Conservation (phyloP, 257 asterid species). For the Nyctanthes arbortristis region DNA sequence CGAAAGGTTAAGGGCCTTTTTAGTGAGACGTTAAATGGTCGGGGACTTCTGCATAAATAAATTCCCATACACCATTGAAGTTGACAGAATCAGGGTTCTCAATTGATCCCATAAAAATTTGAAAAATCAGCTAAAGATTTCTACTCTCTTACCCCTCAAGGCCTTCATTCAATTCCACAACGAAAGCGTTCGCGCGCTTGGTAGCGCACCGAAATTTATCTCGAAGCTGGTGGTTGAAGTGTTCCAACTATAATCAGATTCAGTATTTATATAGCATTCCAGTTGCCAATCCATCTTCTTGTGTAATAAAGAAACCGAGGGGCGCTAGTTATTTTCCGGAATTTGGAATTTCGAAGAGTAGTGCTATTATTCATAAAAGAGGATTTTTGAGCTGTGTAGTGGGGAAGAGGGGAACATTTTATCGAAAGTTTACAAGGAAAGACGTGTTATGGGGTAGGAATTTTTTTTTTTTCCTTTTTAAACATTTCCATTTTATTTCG, state of each 20-base stretch:
- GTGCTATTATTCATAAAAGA: constrained; percentile 37
- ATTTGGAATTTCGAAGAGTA: constrained; percentile 23
- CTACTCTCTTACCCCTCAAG: constrained; percentile 22
- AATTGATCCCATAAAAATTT: neutral
- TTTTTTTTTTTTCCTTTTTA: too few species aligned
- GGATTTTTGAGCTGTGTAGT: too few species aligned
- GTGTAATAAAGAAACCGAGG: constrained; percentile 16
- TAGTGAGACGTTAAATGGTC: too few species aligned
- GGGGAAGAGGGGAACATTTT: too few species aligned
- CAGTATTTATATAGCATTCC: constrained; percentile 49
- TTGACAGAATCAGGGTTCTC: constrained; percentile 26
- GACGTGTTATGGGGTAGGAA: too few species aligned
- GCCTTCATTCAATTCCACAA: constrained; percentile 53
- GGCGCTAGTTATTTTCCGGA: constrained; percentile 21
- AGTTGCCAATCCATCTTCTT: constrained; percentile 29
- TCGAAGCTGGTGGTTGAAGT: constrained; percentile 31
- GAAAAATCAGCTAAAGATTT: neutral
- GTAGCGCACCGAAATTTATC: constrained; percentile 32
- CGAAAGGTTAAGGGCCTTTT: too few species aligned
- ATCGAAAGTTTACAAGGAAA: too few species aligned
- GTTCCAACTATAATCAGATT: constrained; percentile 34
- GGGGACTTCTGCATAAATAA: too few species aligned
- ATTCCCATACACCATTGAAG: neutral
- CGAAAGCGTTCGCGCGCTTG: constrained; percentile 51
- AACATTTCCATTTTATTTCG: too few species aligned